Conservation (phyloP, 2,329 filamentous ascomycete species). For the Nigrospora sphaerica region DNA sequence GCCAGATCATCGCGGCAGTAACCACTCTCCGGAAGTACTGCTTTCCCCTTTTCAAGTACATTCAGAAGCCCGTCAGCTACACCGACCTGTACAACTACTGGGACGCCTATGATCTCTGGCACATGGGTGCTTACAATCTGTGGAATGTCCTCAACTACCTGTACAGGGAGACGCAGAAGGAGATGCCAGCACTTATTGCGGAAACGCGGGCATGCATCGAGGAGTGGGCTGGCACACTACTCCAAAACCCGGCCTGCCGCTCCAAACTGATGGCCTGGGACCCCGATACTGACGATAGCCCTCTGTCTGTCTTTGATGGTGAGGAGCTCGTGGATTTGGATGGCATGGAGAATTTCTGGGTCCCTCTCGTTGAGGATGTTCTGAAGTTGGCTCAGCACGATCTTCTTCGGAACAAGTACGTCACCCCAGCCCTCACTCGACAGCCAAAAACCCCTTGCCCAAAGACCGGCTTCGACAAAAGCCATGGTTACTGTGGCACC, state of each 20-base stretch:
- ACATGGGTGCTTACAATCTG: slow-evolving; percentile 38
- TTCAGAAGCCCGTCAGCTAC: neutral
- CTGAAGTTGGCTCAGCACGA: slow-evolving; percentile 6
- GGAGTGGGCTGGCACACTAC: slow-evolving; percentile 6
- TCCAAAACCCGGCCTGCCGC: slow-evolving; percentile 4
- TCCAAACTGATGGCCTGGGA: slow-evolving; percentile 11
- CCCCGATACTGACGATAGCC: slow-evolving; percentile 2
- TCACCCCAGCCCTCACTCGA: neutral
- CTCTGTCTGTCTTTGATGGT: slow-evolving; percentile 9
- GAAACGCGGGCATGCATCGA: slow-evolving; percentile 12
- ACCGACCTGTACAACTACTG: slow-evolving; percentile 22
- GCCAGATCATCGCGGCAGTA: slow-evolving; percentile 1
- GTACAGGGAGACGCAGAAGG: slow-evolving; percentile 29
- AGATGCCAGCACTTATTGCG: slow-evolving; percentile 19
- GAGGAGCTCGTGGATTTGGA: slow-evolving; percentile 8
- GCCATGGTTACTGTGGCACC: neutral
- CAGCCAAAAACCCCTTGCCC: neutral
- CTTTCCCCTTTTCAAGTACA: slow-evolving; percentile 3
- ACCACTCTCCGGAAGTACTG: neutral
- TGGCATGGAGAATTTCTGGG: slow-evolving; percentile 8
- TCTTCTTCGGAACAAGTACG: slow-evolving; percentile 4
- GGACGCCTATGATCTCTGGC: slow-evolving; percentile 39
- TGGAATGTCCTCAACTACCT: slow-evolving; percentile 37
- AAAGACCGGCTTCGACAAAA: neutral
- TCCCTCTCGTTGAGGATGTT: slow-evolving; percentile 7